A percentile compares a stretch with the other conserved stretches of the same genome.
Evolutionary conservation across 78 protist genomes (phyloP).

Genomic region (Pelomyxa schiedti): DNA sequence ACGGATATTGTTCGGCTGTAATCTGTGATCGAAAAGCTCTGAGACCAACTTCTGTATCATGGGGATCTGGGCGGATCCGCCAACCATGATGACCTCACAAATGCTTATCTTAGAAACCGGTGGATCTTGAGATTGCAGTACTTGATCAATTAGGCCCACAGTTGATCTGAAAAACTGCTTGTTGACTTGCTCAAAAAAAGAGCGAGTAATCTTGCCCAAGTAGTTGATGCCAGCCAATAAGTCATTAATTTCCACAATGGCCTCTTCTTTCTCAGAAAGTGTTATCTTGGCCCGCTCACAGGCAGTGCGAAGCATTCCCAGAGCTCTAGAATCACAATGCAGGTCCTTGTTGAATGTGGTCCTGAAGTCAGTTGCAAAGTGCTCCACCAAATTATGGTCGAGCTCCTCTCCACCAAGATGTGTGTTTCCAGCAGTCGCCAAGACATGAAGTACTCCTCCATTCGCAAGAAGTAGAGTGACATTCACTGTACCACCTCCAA

Average conservation of each 20-base stretch:
- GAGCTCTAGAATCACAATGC: constrained; percentile 53
- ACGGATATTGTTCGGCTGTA: constrained; percentile 88
- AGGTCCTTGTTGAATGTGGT: constrained; percentile 61
- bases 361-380: constrained; percentile 52
- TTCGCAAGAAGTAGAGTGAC: constrained; percentile 71
- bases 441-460: constrained; percentile 73
- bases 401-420: constrained; percentile 84
- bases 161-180: constrained; percentile 63
- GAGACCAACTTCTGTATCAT: constrained; percentile 86
- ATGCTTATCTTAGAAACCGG: constrained; percentile 11
- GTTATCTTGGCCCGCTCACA: constrained; percentile 86
- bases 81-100: constrained; percentile 96
- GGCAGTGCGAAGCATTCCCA: constrained; percentile 79
- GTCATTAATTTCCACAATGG: constrained; percentile 75
- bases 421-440: constrained; percentile 82
- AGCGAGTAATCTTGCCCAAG: constrained; percentile 72
- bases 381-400: constrained; percentile 46
- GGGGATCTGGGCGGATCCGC: constrained; percentile 98
- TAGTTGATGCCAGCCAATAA: constrained; percentile 79
- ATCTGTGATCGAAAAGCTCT: constrained; percentile 97
- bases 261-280: constrained; percentile 61
- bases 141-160: background rate
- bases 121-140: background rate
- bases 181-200: constrained; percentile 81
- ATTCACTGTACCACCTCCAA: constrained; percentile 80